phyloP scores from a whole-genome alignment of 352 stramenopile genomes.

The Peronospora farinosa region DNA sequence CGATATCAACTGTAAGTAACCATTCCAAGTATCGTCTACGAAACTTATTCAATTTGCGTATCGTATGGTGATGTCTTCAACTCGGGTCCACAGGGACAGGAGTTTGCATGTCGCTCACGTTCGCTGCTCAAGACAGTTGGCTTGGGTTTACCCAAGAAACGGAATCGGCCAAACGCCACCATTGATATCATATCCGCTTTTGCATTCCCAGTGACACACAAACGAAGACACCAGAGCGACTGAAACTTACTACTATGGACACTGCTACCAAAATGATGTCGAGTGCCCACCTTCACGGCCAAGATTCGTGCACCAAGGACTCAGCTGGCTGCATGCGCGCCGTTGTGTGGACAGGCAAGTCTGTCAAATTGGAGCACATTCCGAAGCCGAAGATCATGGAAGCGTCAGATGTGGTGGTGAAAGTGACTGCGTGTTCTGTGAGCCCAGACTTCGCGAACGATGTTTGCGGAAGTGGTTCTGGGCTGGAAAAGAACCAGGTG shows the following conservation, averaged over 20 bases:
- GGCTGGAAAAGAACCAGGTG: conserved; percentile 55
- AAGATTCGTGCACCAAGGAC: conserved; percentile 30
- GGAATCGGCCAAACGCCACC: neutral
- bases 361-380: conserved; percentile 46
- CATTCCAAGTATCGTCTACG: neutral
- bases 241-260: conserved; percentile 15
- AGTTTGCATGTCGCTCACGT: neutral
- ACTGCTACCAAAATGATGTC: conserved; percentile 26
- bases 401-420: conserved; percentile 48
- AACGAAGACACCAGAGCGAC: conserved; percentile 1
- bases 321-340: conserved; percentile 52
- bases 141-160: neutral
- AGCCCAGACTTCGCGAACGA: conserved; percentile 50
- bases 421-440: conserved; percentile 58
- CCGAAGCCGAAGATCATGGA: conserved; percentile 52
- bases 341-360: conserved; percentile 51
- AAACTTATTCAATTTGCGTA: neutral
- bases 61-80: neutral
- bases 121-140: neutral
- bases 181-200: conserved; percentile 21
- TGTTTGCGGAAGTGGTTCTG: conserved; percentile 28
- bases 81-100: neutral
- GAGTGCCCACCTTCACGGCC: conserved; percentile 18
- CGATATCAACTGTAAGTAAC: neutral
- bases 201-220: conserved; percentile 12